Conservation (phyloP, 1,284 basidiomycete species). For the Fomes fomentarius region DNA sequence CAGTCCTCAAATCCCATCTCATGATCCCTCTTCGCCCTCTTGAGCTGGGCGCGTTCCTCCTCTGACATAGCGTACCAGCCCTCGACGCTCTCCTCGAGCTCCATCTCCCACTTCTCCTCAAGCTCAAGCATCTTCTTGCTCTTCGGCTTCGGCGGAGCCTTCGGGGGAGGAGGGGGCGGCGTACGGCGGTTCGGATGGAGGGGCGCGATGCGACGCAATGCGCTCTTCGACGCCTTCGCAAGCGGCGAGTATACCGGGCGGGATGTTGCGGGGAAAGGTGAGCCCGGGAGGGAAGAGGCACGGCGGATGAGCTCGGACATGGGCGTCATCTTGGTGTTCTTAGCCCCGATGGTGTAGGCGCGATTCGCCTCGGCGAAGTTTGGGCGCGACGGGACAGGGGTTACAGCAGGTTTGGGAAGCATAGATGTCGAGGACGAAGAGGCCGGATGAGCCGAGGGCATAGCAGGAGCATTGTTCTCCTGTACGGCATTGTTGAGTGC, state of each 20-base stretch:
- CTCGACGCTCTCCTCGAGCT: conserved; percentile 70
- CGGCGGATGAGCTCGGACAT: conserved; percentile 77
- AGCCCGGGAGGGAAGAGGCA: conserved; percentile 65
- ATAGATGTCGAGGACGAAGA: conserved; percentile 1
- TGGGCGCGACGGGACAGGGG: conserved; percentile 13
- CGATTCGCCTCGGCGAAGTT: conserved; percentile 21
- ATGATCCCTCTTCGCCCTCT: conserved; percentile 61
- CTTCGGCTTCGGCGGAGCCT: conserved; percentile 67
- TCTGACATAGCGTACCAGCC: conserved; percentile 73
- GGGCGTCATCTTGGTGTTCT: conserved; percentile 47
- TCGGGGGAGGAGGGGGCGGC: conserved; percentile 69
- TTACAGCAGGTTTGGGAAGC: conserved; percentile 6
- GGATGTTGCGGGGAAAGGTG: conserved; percentile 53
- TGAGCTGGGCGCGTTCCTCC: conserved; percentile 61
- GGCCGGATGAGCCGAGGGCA: not conserved
- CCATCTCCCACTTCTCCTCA: conserved; percentile 80
- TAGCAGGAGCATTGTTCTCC: conserved; percentile 15
- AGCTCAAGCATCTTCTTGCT: conserved; percentile 74
- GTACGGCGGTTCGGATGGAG: conserved; percentile 71
- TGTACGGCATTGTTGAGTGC: not conserved
- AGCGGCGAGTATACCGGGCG: conserved; percentile 61
- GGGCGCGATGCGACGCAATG: conserved; percentile 70
- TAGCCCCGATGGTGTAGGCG: conserved; percentile 29
- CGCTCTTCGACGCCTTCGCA: conserved; percentile 61
- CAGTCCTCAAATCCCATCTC: conserved; percentile 54